phyloP scores from a whole-genome alignment of 305 asterid species.

The Andrographis paniculata region DNA sequence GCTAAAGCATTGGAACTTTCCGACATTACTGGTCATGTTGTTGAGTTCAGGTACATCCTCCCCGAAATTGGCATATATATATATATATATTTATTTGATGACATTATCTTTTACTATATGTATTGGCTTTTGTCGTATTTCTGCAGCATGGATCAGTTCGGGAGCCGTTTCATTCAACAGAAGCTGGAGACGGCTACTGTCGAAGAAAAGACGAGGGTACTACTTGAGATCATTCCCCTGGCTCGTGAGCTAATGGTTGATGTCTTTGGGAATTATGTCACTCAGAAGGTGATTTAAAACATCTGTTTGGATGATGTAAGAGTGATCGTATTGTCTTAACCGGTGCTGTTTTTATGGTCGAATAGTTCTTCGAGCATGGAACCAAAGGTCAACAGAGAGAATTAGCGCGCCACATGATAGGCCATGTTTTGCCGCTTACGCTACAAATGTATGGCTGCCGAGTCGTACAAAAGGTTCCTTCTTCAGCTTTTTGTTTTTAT shows the following conservation, averaged over 20 bases:
- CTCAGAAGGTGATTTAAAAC: conserved; percentile 86
- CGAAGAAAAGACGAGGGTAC: conserved; percentile 65
- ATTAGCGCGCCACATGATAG: conserved; percentile 56
- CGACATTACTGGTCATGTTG: conserved; percentile 50
- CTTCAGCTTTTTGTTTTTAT: conserved; percentile 21
- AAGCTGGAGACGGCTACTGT: conserved; percentile 68
- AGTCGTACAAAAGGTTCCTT: conserved; percentile 83
- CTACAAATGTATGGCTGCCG: conserved; percentile 96
- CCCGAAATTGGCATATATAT: conserved; percentile 9
- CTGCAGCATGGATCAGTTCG: conserved; percentile 77
- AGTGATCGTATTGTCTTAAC: too few relatives aligned
- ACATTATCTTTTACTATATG: too few relatives aligned
- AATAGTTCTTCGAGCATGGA: conserved; percentile 84
- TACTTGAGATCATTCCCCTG: conserved; percentile 54
- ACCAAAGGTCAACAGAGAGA: conserved; percentile 64
- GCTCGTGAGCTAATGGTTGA: conserved; percentile 64
- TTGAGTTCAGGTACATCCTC: conserved; percentile 41
- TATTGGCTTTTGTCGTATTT: conserved; percentile 11
- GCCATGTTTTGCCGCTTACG: conserved; percentile 78
- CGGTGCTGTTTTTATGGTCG: conserved; percentile 15
- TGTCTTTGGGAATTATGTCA: conserved; percentile 84
- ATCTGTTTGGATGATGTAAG: too few relatives aligned
- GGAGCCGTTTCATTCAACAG: conserved; percentile 94
- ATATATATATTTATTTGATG: conserved; percentile 10
- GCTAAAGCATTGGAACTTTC: conserved; percentile 51